These are phyloP conservation scores for Austroboletus eburneus DNA, from an alignment of 768 basidiomycete species.

Conservation along the genomic window DNA sequence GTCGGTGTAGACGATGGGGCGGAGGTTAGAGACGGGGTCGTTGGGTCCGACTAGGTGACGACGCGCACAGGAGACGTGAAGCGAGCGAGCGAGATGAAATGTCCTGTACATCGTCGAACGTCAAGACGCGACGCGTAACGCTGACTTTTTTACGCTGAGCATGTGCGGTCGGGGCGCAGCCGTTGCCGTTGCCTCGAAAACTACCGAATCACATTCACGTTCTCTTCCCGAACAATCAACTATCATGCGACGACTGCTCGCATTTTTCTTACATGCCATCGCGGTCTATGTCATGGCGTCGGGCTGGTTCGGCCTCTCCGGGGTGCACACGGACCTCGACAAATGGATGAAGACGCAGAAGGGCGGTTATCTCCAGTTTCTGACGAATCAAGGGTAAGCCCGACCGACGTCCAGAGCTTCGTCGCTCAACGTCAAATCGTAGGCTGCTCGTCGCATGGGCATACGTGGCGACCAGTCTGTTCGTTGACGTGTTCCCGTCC, in stretches of 20 bases:
- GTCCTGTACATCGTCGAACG: not conserved
- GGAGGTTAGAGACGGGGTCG: constrained; percentile 73
- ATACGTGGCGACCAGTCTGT: constrained; percentile 38
- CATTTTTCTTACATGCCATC: constrained; percentile 30
- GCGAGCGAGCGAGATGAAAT: constrained; percentile 7
- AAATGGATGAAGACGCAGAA: constrained; percentile 41
- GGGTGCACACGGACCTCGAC: constrained; percentile 12
- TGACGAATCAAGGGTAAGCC: constrained; percentile 69
- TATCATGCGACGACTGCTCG: constrained; percentile 11
- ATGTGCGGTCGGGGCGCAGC: too few relatives aligned
- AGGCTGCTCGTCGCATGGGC: constrained; percentile 35
- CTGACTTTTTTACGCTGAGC: too few relatives aligned
- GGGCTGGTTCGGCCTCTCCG: constrained; percentile 27
- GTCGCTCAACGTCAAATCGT: too few relatives aligned
- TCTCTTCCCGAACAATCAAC: too few relatives aligned
- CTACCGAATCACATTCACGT: too few relatives aligned
- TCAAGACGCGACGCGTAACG: too few relatives aligned
- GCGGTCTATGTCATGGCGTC: constrained; percentile 34
- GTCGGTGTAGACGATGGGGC: constrained; percentile 74
- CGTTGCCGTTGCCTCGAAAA: too few relatives aligned
- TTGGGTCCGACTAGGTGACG: constrained; percentile 60
- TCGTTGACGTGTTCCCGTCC: constrained; percentile 39
- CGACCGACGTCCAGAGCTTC: not conserved
- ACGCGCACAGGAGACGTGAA: constrained; percentile 24
- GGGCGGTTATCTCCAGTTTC: constrained; percentile 66